A percentile compares a stretch with the other conserved stretches of the same genome.
These are phyloP conservation scores for Bryopsis sp. DNA, from an alignment of 139 green algal species.

Conservation along the genomic window DNA sequence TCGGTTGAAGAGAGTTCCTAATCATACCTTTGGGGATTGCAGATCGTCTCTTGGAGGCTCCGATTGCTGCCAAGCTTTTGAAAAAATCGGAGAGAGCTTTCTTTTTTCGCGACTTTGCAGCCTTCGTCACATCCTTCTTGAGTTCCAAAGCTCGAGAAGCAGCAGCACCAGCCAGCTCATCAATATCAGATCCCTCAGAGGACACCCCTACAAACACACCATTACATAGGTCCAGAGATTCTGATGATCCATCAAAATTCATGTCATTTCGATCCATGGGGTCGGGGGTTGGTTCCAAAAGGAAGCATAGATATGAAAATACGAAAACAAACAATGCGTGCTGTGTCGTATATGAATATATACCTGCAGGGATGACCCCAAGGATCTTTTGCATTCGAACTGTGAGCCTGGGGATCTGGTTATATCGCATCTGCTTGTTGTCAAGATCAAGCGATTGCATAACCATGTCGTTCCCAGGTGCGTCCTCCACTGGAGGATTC, in stretches of 20 bases:
- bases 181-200: no score
- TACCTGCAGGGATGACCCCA: no score
- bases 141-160: constrained; percentile 45
- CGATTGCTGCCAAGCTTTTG: constrained; percentile 46
- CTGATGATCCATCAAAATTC: no score
- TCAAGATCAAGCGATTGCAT: neutral
- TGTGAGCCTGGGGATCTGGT: neutral
- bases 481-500: no score
- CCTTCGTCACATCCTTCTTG: constrained; percentile 47
- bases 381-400: neutral
- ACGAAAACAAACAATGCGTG: no score
- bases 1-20: neutral
- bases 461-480: neutral
- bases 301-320: no score
- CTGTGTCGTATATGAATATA: no score
- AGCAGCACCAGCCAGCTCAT: constrained; percentile 45
- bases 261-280: no score
- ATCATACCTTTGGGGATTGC: constrained; percentile 48
- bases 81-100: constrained; percentile 83
- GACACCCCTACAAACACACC: no score
- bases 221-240: no score
- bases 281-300: no score
- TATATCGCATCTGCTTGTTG: neutral
- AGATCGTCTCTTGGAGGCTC: constrained; percentile 42
- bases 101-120: constrained; percentile 73